These are phyloP conservation scores for Penicillium paneum DNA, from an alignment of 2,329 filamentous ascomycete genomes.

Conservation along the genomic window DNA sequence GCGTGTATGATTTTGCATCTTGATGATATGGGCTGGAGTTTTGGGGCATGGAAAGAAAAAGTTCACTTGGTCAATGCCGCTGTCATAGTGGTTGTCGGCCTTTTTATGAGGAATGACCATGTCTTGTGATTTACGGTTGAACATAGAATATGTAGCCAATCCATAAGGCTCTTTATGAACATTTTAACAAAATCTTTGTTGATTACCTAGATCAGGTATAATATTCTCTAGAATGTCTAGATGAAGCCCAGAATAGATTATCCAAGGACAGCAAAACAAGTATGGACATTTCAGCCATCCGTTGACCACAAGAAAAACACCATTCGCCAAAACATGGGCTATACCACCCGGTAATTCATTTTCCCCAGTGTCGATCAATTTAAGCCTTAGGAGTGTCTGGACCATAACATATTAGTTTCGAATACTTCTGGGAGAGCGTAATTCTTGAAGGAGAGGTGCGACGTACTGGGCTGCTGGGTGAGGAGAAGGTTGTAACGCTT, in stretches of 20 bases:
- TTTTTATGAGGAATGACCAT: conserved; percentile 19
- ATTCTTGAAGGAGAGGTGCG: conserved; percentile 1
- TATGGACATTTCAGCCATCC: conserved; percentile 26
- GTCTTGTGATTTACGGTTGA: conserved; percentile 22
- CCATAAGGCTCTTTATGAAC: conserved; percentile 12
- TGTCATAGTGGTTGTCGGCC: conserved; percentile 7
- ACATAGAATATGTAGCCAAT: conserved; percentile 19
- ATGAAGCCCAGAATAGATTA: conserved; percentile 17
- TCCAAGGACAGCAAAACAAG: conserved; percentile 16
- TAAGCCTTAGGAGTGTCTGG: conserved; percentile 35
- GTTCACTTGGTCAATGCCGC: conserved; percentile 9
- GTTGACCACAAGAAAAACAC: conserved; percentile 36
- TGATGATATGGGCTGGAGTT: conserved; percentile 25
- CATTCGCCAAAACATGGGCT: conserved; percentile 37
- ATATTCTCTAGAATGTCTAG: conserved; percentile 10
- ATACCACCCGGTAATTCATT: conserved; percentile 27
- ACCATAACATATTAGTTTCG: conserved; percentile 9
- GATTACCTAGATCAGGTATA: conserved; percentile 16
- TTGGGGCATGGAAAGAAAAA: conserved; percentile 19
- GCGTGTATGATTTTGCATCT: conserved; percentile 20
- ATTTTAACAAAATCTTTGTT: conserved; percentile 7
- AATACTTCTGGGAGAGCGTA: no score
- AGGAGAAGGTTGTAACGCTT: conserved; percentile 85
- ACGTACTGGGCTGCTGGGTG: conserved; percentile 66
- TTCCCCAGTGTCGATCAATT: conserved; percentile 20